Evolutionary conservation across 495 filamentous ascomycete genomes (phyloP).

Genomic region (Elasticomyces elasticus): DNA sequence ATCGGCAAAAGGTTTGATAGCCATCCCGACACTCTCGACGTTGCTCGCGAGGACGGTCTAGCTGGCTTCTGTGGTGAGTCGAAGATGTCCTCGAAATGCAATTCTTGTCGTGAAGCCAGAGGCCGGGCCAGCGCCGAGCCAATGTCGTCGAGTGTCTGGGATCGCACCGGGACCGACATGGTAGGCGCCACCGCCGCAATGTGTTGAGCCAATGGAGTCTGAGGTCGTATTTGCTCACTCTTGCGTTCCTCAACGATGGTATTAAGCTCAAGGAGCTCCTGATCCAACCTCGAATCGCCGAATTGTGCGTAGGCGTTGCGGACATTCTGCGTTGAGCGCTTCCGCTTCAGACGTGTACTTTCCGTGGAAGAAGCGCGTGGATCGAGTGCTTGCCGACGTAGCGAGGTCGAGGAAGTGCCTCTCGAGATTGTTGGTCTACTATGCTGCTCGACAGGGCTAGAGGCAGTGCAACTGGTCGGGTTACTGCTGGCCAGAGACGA

Average conservation of each 20-base stretch:
- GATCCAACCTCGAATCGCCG: not conserved
- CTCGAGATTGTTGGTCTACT: not conserved
- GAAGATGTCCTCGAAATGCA: not conserved
- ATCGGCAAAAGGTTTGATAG: slow-evolving; percentile 8
- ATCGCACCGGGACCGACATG: slow-evolving; percentile 10
- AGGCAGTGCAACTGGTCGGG: not conserved
- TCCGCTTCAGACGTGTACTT: slow-evolving; percentile 6
- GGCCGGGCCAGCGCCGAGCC: slow-evolving; percentile 14
- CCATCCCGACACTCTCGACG: slow-evolving; percentile 14
- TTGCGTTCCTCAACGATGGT: slow-evolving; percentile 17
- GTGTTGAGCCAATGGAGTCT: slow-evolving; percentile 3
- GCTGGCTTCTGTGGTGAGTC: not conserved
- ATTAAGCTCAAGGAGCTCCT: slow-evolving; percentile 18
- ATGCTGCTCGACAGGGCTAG: not conserved
- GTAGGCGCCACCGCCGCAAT: slow-evolving; percentile 14
- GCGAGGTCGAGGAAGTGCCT: not conserved
- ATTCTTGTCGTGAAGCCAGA: not conserved
- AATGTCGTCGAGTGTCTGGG: slow-evolving; percentile 16
- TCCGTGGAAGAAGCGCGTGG: slow-evolving; percentile 1
- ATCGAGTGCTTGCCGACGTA: slow-evolving; percentile 2
- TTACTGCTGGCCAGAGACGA: not conserved
- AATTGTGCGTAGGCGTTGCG: not conserved
- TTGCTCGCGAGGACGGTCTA: not conserved
- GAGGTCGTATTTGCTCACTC: not conserved
- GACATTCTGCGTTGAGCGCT: slow-evolving; percentile 8